Evolutionary conservation across 2,329 filamentous ascomycete species (phyloP).

Genomic region (Xylaria hypoxylon): DNA sequence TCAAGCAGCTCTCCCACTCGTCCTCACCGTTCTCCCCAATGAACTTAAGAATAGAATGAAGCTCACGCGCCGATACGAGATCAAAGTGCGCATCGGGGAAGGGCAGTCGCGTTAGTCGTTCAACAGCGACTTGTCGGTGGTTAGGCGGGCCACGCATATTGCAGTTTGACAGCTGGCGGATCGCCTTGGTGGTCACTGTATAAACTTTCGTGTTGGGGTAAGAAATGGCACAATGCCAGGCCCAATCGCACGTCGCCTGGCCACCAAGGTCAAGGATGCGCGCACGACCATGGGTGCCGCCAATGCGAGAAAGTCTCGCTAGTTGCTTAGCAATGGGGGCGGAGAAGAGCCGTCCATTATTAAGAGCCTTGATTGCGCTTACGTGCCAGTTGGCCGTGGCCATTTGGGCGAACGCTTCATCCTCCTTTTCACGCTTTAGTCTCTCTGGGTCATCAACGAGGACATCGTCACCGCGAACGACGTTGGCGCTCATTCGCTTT

Average conservation of each 20-base stretch:
- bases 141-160: constrained; percentile 87
- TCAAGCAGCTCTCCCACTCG: constrained; percentile 87
- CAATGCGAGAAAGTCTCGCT: constrained; percentile 65
- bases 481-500: constrained; percentile 77
- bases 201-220: constrained; percentile 89
- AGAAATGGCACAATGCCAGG: constrained; percentile 89
- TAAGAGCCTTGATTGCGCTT: constrained; percentile 69
- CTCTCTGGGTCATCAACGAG: constrained; percentile 72
- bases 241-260: constrained; percentile 90
- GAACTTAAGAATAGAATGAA: constrained; percentile 86
- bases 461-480: constrained; percentile 77
- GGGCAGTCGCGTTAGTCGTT: constrained; percentile 81
- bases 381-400: constrained; percentile 71
- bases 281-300: constrained; percentile 63
- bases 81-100: constrained; percentile 91
- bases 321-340: constrained; percentile 73
- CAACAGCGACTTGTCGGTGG: constrained; percentile 84
- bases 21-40: constrained; percentile 75
- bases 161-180: constrained; percentile 76
- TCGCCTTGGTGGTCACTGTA: constrained; percentile 82
- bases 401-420: constrained; percentile 81
- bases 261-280: constrained; percentile 89
- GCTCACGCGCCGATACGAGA: constrained; percentile 86
- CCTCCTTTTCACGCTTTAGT: constrained; percentile 78
- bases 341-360: constrained; percentile 72